phyloP scores from a whole-genome alignment of 83 land plant species.

The Larix sibirica region DNA sequence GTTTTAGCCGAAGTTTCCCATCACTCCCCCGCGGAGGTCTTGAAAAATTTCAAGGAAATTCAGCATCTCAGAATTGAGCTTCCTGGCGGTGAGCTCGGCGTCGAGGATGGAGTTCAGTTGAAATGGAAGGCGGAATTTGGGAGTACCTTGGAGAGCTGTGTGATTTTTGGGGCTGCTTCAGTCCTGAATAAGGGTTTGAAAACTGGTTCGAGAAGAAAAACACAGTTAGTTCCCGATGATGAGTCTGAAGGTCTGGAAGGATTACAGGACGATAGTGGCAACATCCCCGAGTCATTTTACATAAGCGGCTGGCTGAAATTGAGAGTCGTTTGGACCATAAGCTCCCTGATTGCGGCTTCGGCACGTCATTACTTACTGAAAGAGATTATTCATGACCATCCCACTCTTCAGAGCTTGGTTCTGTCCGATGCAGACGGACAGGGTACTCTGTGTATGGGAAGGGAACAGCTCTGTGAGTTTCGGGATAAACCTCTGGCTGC shows the following conservation, averaged over 20 bases:
- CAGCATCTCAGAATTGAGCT: constrained; percentile 34
- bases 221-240: too few relatives aligned
- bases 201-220: too few relatives aligned
- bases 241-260: neutral
- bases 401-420: constrained; percentile 27
- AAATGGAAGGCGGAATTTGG: constrained; percentile 73
- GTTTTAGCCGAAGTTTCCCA: constrained; percentile 24
- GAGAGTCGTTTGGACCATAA: constrained; percentile 59
- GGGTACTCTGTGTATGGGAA: constrained; percentile 46
- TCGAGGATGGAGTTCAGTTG: constrained; percentile 37
- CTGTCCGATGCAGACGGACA: constrained; percentile 43
- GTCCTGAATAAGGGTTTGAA: neutral
- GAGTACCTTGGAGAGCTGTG: constrained; percentile 41
- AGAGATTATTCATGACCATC: constrained; percentile 30
- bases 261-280: constrained; percentile 1
- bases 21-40: constrained; percentile 29
- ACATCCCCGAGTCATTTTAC: constrained; percentile 32
- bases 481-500: constrained; percentile 26
- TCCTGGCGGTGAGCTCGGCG: constrained; percentile 41
- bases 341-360: constrained; percentile 55
- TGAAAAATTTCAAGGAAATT: constrained; percentile 37
- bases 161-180: constrained; percentile 44
- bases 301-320: constrained; percentile 35
- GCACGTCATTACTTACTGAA: constrained; percentile 46
- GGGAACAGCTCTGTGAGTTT: constrained; percentile 38